Evolutionary conservation across 805 yeast species (phyloP).

Genomic region (Spencermartinsiella europaea): DNA sequence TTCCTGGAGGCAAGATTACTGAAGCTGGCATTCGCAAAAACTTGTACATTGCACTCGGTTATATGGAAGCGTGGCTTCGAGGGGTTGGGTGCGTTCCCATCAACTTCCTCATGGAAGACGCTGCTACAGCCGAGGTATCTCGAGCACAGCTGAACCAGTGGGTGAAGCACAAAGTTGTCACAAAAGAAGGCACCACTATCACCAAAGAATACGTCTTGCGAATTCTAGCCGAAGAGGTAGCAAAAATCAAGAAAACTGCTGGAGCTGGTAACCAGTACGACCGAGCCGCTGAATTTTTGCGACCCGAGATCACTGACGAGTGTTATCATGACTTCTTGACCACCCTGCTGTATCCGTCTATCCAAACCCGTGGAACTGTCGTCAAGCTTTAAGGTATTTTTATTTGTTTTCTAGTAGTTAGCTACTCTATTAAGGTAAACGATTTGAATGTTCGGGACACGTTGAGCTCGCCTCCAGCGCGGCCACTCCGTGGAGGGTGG

Average conservation of each 20-base stretch:
- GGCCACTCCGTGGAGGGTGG: no score
- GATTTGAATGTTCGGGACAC: no score
- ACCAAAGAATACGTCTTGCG: conserved; percentile 46
- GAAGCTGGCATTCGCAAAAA: conserved; percentile 63
- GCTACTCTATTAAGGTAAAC: no score
- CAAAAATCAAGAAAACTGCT: conserved; percentile 44
- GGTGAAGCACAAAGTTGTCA: conserved; percentile 57
- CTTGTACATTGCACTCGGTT: conserved; percentile 58
- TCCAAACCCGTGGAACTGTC: conserved; percentile 7
- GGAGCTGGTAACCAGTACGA: conserved; percentile 47
- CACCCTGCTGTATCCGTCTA: conserved; percentile 45
- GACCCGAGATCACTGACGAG: conserved; percentile 61
- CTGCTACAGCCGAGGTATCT: conserved; percentile 76
- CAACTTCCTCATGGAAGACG: conserved; percentile 72
- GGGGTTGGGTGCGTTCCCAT: conserved; percentile 71
- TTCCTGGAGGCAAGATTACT: conserved; percentile 54
- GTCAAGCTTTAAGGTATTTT: conserved; percentile 5
- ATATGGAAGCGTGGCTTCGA: conserved; percentile 71
- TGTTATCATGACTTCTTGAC: conserved; percentile 63
- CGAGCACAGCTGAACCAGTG: conserved; percentile 70
- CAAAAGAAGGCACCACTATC: conserved; percentile 51
- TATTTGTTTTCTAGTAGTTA: no score
- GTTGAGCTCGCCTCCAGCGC: no score
- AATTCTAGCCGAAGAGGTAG: conserved; percentile 52
- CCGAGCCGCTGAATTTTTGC: conserved; percentile 52